Base-by-base conservation (phyloP, 805 yeast genomes). In the Candida sanyiensis region DNA sequence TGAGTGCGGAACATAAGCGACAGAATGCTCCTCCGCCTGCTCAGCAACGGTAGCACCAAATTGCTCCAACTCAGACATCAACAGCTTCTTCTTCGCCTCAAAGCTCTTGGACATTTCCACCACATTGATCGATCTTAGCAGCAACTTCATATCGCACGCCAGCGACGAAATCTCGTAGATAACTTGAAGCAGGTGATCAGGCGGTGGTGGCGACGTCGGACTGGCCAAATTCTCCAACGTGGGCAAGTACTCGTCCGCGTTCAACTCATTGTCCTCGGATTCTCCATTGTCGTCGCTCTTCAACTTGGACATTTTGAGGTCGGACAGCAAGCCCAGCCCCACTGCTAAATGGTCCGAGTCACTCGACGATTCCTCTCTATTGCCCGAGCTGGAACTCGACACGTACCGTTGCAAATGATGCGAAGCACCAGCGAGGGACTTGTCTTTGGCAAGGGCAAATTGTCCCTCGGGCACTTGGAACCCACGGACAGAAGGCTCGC, bases 101-200 rank as follows among this genome's bases (percentile, higher is more conserved):
- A 71, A 53, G 11, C 61, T 57, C 19, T 56, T 54, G 12, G 72
- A 58, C 73, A 77, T 72, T 37, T 72, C 75, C 35, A 73, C 56
- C 1, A 69, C 76, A 51, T 78, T 77, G 42, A 68, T 56, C 0
- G 80, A 69, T 38, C 83, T 61, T 33, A 78, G 51, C 69, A 81
- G 69, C 43, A 83, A 57, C 49, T 79, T 77, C 60, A 77, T 64
- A 51, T 83, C 90, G 43, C 78, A 72, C 0, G 75, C 75, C 30
- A 80, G 56, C 0, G 78, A 73, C 1, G 82, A 78, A 5, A 75
- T 62, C 46, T 83, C 85, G 49, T 73, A 75, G 31, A 83, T 71
- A 33, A 76, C 56, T 42, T 78, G 80, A 29, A 83, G 65, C 6
- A 77, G 63, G 31, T 63, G 59, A 43, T 74, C 79, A 11, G 72